A percentile compares a stretch with the other conserved stretches of the same genome.
phyloP scores from a whole-genome alignment of 2,329 filamentous ascomycete genomes.

The Lojkania enalia region DNA sequence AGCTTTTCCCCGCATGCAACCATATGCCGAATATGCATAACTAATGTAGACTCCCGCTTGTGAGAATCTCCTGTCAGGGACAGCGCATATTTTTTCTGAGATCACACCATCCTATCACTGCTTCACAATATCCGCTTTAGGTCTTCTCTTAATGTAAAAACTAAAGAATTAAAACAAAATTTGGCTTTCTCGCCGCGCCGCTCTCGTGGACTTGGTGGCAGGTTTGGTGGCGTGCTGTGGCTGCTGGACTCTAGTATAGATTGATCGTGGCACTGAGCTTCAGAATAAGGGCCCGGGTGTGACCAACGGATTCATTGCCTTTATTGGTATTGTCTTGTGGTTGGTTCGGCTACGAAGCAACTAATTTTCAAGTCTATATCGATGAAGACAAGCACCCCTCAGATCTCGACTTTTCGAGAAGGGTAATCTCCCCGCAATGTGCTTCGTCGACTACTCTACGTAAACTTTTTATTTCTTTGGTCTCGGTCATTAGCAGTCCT shows the following conservation, averaged over 20 bases:
- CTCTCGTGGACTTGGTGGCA: background rate
- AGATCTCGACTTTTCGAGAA: slow-evolving; percentile 15
- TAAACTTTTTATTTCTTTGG: slow-evolving; percentile 13
- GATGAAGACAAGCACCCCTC: slow-evolving; percentile 15
- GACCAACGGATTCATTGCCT: slow-evolving; percentile 21
- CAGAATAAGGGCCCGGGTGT: slow-evolving; percentile 22
- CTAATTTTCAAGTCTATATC: slow-evolving; percentile 31
- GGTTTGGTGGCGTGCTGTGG: slow-evolving; percentile 11
- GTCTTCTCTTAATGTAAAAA: background rate
- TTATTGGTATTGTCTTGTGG: slow-evolving; percentile 12
- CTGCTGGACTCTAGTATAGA: slow-evolving; percentile 6
- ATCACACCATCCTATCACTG: background rate
- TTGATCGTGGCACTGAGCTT: slow-evolving; percentile 18
- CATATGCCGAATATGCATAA: slow-evolving; percentile 27
- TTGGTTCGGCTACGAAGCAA: slow-evolving; percentile 23
- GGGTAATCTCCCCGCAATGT: slow-evolving; percentile 28
- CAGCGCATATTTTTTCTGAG: background rate
- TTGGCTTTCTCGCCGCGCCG: slow-evolving; percentile 1
- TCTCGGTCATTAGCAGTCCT: background rate
- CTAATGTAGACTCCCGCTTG: background rate
- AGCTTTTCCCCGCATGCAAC: slow-evolving; percentile 38
- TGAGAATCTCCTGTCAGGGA: background rate
- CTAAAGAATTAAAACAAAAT: background rate
- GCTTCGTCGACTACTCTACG: slow-evolving; percentile 26
- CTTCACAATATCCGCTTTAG: no score